Evolutionary conservation across 1,284 basidiomycete species (phyloP), one percentile per base, ranked within the genome.

Genomic region (Moesziomyces antarcticus): DNA sequence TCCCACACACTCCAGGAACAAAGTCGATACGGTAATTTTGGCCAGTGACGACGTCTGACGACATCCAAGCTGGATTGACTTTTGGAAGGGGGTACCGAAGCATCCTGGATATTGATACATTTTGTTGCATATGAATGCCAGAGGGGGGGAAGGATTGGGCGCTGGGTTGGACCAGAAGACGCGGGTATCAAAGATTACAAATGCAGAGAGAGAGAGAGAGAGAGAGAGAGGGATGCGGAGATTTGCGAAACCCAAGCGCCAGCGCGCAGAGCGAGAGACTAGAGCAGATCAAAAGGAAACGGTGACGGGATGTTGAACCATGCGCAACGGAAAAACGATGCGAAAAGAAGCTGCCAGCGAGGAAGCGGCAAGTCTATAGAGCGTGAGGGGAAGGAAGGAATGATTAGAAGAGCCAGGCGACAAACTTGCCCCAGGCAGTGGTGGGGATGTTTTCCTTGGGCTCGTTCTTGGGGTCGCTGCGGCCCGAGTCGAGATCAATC

Each of bases 401-500:
- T 11, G 24, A 11, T 68, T 58, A 75, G 64, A 75, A 75, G 21
- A 75, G 30, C 68, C 68, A 71, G 49, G 63, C 68, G 22, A 60
- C 27, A 27, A 75, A 75, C 57, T 56, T 72, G 16, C 52, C 64
- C 68, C 67, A 71, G 4, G 13, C 2, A 0, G 52, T 62, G 6
- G 53, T 64, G 5, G 73, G 68, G 3, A 58, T 22, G 20, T 22
- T 41, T 37, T 75, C 64, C 6, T 21, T 10, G 5, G 35, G 41
- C 44, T 75, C 68, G 25, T 75, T 64, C 18, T 66, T 58, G 3
- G 55, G 52, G n/a, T 60, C 48, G 24, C 73, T 46, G 13, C 71
- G 54, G 14, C 90, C 88, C 3, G 87, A 86, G 52, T 90, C 85
- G 78, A 96, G 91, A 85, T 81, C 80, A 20, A 81, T 63, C 25